Conservation (phyloP, 2,329 filamentous ascomycete species). For the Chrysosporium keratinophilum region DNA sequence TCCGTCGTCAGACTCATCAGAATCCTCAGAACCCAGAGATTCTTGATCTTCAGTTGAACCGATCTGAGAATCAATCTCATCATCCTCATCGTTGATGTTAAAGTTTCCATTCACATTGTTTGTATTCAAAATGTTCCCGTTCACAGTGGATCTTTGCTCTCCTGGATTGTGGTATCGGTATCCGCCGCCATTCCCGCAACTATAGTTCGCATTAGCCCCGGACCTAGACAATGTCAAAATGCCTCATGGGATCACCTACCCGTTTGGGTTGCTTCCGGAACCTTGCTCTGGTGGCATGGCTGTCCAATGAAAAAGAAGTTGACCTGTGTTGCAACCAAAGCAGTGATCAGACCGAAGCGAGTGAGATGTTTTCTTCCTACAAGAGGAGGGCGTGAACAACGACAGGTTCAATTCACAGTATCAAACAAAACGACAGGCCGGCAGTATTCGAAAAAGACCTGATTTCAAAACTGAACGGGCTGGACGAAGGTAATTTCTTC, state of each 20-base stretch:
- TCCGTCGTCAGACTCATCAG: background rate
- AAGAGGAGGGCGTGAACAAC: background rate
- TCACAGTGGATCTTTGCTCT: background rate
- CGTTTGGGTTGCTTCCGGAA: background rate
- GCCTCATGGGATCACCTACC: background rate
- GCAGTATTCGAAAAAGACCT: background rate
- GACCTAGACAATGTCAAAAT: background rate
- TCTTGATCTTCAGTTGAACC: background rate
- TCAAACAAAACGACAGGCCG: no score
- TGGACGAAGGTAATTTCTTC: background rate
- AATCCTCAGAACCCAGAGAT: background rate
- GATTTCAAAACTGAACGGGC: background rate
- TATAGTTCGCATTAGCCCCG: background rate
- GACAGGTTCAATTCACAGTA: no score
- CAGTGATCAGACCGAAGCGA: background rate
- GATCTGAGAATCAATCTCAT: background rate
- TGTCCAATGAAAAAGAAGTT: background rate
- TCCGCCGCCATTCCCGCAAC: background rate
- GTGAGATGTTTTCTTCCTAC: background rate
- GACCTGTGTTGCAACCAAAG: background rate
- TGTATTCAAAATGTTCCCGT: background rate
- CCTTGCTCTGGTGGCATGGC: background rate
- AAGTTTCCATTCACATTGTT: background rate
- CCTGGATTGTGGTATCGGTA: background rate
- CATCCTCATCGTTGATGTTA: background rate